Evolutionary conservation across 805 yeast species (phyloP).

Genomic region (Metschnikowia corniflorae): DNA sequence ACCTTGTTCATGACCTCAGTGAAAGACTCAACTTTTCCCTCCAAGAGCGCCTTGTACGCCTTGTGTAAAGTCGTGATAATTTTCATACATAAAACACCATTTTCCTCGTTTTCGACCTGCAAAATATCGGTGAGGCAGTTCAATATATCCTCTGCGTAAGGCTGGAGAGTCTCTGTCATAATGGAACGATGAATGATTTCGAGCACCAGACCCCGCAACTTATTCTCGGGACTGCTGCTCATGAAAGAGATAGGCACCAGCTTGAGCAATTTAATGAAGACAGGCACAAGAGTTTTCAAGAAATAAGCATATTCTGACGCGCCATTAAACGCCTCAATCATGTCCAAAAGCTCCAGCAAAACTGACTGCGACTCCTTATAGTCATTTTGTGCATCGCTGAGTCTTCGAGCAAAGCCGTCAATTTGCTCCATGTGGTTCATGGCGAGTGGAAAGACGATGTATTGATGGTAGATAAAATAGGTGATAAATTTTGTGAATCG

Average conservation of each 20-base stretch:
- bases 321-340: conserved; percentile 78
- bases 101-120: conserved; percentile 86
- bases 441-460: conserved; percentile 2
- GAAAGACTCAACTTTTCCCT: conserved; percentile 74
- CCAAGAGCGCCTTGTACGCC: conserved; percentile 65
- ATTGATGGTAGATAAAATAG: background rate
- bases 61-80: conserved; percentile 82
- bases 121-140: conserved; percentile 57
- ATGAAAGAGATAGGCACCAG: conserved; percentile 70
- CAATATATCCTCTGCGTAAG: conserved; percentile 59
- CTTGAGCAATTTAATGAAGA: conserved; percentile 59
- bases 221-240: conserved; percentile 66
- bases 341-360: conserved; percentile 79
- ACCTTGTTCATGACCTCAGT: conserved; percentile 70
- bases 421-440: conserved; percentile 55
- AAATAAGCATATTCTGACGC: conserved; percentile 80
- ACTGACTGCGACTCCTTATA: conserved; percentile 60
- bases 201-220: conserved; percentile 68
- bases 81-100: conserved; percentile 88
- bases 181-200: conserved; percentile 80
- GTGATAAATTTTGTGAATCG: conserved; percentile 7
- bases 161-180: conserved; percentile 76
- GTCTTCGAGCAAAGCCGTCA: conserved; percentile 63
- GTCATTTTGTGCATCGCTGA: conserved; percentile 53
- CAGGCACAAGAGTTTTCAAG: conserved; percentile 65